A percentile compares a stretch with the other conserved stretches of the same genome.
These are phyloP conservation scores for Ploettnerulaceae sp. DNA, from an alignment of 2,329 filamentous ascomycete genomes.

Conservation along the genomic window DNA sequence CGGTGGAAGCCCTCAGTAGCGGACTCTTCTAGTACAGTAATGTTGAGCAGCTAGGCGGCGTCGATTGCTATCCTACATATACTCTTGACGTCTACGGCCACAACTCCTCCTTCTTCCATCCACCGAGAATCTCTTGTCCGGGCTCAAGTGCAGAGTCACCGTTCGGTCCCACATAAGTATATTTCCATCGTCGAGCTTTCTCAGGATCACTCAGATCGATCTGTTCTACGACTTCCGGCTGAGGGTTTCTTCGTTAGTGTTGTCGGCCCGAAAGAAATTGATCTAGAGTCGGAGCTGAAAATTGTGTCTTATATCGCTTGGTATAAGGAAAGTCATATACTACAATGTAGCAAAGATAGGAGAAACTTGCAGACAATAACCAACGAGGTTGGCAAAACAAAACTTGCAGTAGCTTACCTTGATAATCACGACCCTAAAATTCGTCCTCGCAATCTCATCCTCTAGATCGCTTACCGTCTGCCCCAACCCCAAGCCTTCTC, in stretches of 20 bases:
- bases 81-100: conserved; percentile 32
- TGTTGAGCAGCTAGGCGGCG: too few relatives aligned
- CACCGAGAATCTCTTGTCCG: conserved; percentile 48
- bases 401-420: conserved; percentile 41
- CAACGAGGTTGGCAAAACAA: too few relatives aligned
- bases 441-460: conserved; percentile 58
- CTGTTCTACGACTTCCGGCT: conserved; percentile 61
- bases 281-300: too few relatives aligned
- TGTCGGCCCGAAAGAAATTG: too few relatives aligned
- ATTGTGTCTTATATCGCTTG: too few relatives aligned
- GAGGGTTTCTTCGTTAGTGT: background rate
- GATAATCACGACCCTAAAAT: conserved; percentile 81
- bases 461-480: conserved; percentile 58
- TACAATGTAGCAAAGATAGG: too few relatives aligned
- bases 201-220: conserved; percentile 56
- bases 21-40: too few relatives aligned
- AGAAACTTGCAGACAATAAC: too few relatives aligned
- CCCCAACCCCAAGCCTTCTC: conserved; percentile 43
- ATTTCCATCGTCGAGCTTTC: conserved; percentile 52
- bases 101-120: conserved; percentile 43
- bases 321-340: too few relatives aligned
- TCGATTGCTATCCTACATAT: too few relatives aligned
- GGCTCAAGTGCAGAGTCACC: conserved; percentile 33
- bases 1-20: too few relatives aligned
- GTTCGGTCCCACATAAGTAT: conserved; percentile 47